Base-by-base conservation (phyloP, 768 basidiomycete genomes). In the Suillus fuscotomentosus region DNA sequence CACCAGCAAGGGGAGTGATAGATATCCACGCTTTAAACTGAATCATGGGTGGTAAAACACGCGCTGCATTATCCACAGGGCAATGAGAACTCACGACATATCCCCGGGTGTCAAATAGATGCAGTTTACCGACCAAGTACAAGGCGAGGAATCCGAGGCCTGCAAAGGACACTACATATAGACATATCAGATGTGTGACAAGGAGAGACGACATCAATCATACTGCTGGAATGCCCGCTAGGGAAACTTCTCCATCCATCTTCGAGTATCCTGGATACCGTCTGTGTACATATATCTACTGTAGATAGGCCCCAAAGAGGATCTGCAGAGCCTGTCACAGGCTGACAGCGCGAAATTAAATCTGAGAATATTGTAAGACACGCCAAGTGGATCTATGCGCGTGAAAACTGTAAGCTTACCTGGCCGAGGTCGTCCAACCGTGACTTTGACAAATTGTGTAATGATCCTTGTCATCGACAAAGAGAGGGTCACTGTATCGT, bases 211-310 rank as follows among this genome's bases (percentile, higher is more conserved):
- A 51, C 15, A 31, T 22, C 11, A 1, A 24, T 78, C 90, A 63
- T 77, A 95, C 94, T 66, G 70, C 92, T 94, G 4, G 93, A 89
- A 75, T 97, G 95, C 1, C 96, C 96, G 45, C 91, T 94, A 5
- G 90, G 91, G 76, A 98, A 97, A 71, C 94, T 95, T 64, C 91
- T 85, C 80, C 93, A 98, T 1, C 95, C 95, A 73, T 97, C 91
- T 34, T 83, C 81, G 59, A 95, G 75, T 17, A 88, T 80, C 15
- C 70, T 65, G 22, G 74, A 71, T 61, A 89, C 80, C 10, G 86
- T 80, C 70, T 90, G 89, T 0, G 93, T 92, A 76, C 97, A 99
- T 62, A 96, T 86, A 5, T 83, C 82, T 45, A 80, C 81, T 11
- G 82, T 87, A 2, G 91, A 87, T 11, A 98, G 79, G 0, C 92